Evolutionary conservation across 352 stramenopile genomes (phyloP).

Genomic region (Aphanomyces astaci): DNA sequence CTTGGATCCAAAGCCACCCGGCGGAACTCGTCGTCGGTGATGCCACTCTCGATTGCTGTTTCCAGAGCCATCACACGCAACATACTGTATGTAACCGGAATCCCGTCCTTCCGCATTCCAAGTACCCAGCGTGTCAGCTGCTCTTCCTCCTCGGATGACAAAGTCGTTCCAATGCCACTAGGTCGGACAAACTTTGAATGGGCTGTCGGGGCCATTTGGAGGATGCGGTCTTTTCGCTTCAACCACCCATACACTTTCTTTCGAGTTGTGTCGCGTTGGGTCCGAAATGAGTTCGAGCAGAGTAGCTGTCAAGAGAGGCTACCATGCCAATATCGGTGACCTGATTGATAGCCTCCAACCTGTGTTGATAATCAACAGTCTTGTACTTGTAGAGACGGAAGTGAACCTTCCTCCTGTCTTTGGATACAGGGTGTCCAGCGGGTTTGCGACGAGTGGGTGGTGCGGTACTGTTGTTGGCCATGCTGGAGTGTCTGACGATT

Average conservation of each 20-base stretch:
- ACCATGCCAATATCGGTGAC: neutral
- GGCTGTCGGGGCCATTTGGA: neutral
- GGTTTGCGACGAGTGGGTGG: too few species aligned
- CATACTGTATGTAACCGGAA: slow-evolving; percentile 28
- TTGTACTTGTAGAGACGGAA: neutral
- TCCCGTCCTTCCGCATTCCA: slow-evolving; percentile 21
- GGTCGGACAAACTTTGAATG: neutral
- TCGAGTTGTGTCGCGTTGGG: neutral
- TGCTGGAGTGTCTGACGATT: too few species aligned
- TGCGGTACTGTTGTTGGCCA: too few species aligned
- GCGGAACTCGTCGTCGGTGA: slow-evolving; percentile 3
- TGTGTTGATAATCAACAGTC: neutral
- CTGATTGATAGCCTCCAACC: neutral
- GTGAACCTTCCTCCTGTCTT: neutral
- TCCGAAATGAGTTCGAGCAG: neutral
- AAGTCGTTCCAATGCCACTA: slow-evolving; percentile 7
- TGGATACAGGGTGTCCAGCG: too few species aligned
- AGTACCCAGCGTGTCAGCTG: slow-evolving; percentile 27
- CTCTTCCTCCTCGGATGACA: slow-evolving; percentile 22
- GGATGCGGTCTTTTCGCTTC: neutral
- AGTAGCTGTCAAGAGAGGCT: neutral
- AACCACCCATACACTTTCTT: slow-evolving; percentile 3
- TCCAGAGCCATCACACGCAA: slow-evolving; percentile 23
- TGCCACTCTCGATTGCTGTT: slow-evolving; percentile 2
- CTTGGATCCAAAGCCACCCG: slow-evolving; percentile 6